phyloP scores from a whole-genome alignment of 768 basidiomycete genomes.

The Suillus subluteus region DNA sequence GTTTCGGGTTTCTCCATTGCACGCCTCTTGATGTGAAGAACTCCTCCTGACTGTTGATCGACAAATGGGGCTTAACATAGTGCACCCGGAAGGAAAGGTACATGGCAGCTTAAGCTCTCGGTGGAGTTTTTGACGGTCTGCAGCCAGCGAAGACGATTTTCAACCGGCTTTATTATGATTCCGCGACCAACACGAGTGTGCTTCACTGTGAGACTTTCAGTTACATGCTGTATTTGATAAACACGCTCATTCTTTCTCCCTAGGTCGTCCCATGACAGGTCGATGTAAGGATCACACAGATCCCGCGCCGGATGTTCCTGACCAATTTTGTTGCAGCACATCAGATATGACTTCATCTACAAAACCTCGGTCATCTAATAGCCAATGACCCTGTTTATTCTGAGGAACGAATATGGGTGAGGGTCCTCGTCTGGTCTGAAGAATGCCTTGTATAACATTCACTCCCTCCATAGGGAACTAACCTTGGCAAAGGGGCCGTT shows the following conservation, averaged over 20 bases:
- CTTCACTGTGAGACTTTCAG: conserved; percentile 65
- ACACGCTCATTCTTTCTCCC: conserved; percentile 9
- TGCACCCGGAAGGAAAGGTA: conserved; percentile 89
- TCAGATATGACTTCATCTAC: conserved; percentile 96
- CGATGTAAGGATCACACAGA: conserved; percentile 63
- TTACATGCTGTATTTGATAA: background rate
- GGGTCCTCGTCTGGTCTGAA: conserved; percentile 17
- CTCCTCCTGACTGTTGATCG: conserved; percentile 91
- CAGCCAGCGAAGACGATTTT: conserved; percentile 92
- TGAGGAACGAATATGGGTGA: conserved; percentile 75
- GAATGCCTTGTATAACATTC: background rate
- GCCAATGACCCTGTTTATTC: conserved; percentile 96
- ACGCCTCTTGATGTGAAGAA: conserved; percentile 84
- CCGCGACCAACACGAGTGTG: conserved; percentile 79
- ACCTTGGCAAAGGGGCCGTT: conserved; percentile 79
- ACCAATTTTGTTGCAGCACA: conserved; percentile 62
- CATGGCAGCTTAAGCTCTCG: background rate
- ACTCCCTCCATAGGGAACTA: conserved; percentile 55
- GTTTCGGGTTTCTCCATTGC: no score
- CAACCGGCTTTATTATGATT: conserved; percentile 79
- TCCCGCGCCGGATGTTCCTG: background rate
- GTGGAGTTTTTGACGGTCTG: conserved; percentile 8
- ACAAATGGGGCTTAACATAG: conserved; percentile 96
- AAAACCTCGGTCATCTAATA: conserved; percentile 91
- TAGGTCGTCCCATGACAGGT: conserved; percentile 89